Conservation (phyloP, 2,329 filamentous ascomycete species). For the Samsoniella hepiali region DNA sequence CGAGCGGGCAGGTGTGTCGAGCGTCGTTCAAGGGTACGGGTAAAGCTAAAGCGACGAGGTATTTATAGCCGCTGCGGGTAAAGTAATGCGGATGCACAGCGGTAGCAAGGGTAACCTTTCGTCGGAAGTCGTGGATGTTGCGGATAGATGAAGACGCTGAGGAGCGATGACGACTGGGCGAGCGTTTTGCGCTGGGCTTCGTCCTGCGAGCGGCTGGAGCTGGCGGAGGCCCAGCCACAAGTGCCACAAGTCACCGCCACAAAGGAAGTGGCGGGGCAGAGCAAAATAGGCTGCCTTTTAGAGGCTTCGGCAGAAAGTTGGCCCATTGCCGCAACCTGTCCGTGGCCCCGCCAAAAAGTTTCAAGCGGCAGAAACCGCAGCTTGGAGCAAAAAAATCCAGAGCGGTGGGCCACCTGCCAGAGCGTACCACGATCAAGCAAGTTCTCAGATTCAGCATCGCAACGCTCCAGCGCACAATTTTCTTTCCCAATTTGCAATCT, state of each 20-base stretch:
- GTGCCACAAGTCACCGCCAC: neutral
- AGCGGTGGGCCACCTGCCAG: slow-evolving; percentile 1
- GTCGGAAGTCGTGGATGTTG: slow-evolving; percentile 12
- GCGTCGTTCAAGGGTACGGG: neutral
- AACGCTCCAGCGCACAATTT: neutral
- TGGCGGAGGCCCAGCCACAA: slow-evolving; percentile 15
- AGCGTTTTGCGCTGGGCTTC: slow-evolving; percentile 13
- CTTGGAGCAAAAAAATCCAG: slow-evolving; percentile 8
- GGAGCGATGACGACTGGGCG: slow-evolving; percentile 18
- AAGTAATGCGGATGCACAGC: neutral
- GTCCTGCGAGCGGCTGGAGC: slow-evolving; percentile 14
- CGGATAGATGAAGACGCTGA: slow-evolving; percentile 23
- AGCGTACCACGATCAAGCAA: neutral
- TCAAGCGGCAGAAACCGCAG: slow-evolving; percentile 13
- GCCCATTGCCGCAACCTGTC: slow-evolving; percentile 5
- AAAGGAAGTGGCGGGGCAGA: slow-evolving; percentile 11
- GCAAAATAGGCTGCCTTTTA: slow-evolving; percentile 2
- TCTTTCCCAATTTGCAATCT: neutral
- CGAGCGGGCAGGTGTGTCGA: neutral
- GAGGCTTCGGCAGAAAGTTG: slow-evolving; percentile 25
- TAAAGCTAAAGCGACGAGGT: slow-evolving; percentile 2
- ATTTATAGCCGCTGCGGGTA: neutral
- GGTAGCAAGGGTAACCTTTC: neutral
- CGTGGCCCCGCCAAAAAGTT: slow-evolving; percentile 24
- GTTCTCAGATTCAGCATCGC: neutral